These are phyloP conservation scores for Eremothecium sinecaudum DNA, from an alignment of 1,139 yeast species.

Conservation along the genomic window DNA sequence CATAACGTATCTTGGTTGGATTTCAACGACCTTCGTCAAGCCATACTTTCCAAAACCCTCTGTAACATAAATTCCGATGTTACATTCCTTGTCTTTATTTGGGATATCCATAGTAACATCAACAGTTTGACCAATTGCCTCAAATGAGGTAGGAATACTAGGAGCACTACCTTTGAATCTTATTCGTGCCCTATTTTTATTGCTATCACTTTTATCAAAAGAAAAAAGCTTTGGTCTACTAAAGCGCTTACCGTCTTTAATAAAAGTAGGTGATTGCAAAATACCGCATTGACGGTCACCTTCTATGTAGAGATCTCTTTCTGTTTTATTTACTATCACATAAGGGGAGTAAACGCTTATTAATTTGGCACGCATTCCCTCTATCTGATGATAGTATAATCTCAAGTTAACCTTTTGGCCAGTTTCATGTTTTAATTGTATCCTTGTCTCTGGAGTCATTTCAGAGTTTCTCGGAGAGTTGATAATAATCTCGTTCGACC, in stretches of 20 bases:
- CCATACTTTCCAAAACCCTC: conserved; percentile 89
- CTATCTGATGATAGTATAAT: conserved; percentile 48
- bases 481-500: conserved; percentile 75
- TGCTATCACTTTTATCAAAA: conserved; percentile 50
- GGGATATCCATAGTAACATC: conserved; percentile 54
- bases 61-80: conserved; percentile 61
- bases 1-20: conserved; percentile 76
- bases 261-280: conserved; percentile 24
- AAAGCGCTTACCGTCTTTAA: conserved; percentile 26
- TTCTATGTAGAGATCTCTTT: conserved; percentile 56
- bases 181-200: conserved; percentile 60
- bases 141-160: conserved; percentile 74
- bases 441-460: conserved; percentile 46
- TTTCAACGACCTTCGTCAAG: conserved; percentile 64
- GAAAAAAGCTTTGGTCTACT: conserved; percentile 77
- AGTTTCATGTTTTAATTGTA: conserved; percentile 44
- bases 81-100: conserved; percentile 56
- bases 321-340: conserved; percentile 71
- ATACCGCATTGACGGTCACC: conserved; percentile 49
- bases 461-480: conserved; percentile 49
- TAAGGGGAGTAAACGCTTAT: conserved; percentile 79
- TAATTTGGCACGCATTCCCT: conserved; percentile 44
- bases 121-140: conserved; percentile 76
- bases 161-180: conserved; percentile 63
- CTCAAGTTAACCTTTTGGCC: conserved; percentile 61